Conservation (phyloP, 2,329 filamentous ascomycete species). For the Diplodia intermedia region DNA sequence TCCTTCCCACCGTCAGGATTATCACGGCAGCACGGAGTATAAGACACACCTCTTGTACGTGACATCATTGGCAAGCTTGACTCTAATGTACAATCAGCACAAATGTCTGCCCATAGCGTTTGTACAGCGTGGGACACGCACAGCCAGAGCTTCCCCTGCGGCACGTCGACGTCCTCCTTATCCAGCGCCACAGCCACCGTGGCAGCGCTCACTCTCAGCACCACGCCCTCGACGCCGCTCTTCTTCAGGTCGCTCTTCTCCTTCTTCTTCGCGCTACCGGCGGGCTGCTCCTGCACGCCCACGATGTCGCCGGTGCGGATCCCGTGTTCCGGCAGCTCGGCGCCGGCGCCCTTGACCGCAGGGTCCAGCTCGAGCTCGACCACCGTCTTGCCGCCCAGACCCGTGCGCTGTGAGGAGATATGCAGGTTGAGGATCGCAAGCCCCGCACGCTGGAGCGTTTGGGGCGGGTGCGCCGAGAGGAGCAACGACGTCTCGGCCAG, state of each 20-base stretch:
- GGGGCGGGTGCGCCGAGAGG: constrained; percentile 71
- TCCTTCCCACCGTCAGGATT: constrained; percentile 48
- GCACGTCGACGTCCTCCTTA: constrained; percentile 64
- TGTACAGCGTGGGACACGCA: constrained; percentile 50
- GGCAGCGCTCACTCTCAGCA: constrained; percentile 67
- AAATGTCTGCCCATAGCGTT: constrained; percentile 12
- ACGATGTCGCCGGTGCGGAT: constrained; percentile 80
- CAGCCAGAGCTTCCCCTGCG: constrained; percentile 67
- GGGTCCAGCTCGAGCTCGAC: constrained; percentile 78
- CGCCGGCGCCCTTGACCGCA: constrained; percentile 63
- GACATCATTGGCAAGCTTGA: constrained; percentile 71
- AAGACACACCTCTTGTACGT: constrained; percentile 64
- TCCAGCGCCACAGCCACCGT: constrained; percentile 73
- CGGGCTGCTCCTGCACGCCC: constrained; percentile 74
- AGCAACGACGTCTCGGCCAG: constrained; percentile 72
- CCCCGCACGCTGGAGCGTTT: constrained; percentile 75
- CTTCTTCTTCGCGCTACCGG: constrained; percentile 72
- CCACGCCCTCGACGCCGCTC: constrained; percentile 72
- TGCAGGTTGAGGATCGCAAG: constrained; percentile 78
- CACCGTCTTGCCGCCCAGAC: constrained; percentile 88
- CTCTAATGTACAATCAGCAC: constrained; percentile 55
- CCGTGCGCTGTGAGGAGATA: constrained; percentile 79
- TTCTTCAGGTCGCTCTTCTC: constrained; percentile 74
- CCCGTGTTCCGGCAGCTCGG: constrained; percentile 75
- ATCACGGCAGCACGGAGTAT: background rate